phyloP scores from a whole-genome alignment of 495 filamentous ascomycete species.

The Aspergillus nanangensis region DNA sequence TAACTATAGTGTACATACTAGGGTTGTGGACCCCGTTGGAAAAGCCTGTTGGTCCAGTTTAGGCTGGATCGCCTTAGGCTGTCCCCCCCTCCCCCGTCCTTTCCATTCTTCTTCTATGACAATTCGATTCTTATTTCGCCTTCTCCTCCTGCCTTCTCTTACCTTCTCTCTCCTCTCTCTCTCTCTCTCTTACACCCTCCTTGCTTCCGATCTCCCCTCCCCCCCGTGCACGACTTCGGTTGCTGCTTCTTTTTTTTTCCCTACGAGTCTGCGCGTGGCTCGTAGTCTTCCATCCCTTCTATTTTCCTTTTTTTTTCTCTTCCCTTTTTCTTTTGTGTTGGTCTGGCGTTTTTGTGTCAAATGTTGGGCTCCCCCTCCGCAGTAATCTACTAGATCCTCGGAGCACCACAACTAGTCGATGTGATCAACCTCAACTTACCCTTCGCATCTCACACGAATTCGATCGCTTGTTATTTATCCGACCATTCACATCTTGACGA shows the following conservation, averaged over 20 bases:
- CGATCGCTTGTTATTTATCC: conserved; percentile 18
- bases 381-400: conserved; percentile 14
- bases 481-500: conserved; percentile 26
- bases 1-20: too few species aligned
- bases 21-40: too few species aligned
- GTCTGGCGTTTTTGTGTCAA: conserved; percentile 22
- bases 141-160: conserved; percentile 5
- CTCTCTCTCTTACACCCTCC: conserved; percentile 1
- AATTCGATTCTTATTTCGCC: conserved; percentile 7
- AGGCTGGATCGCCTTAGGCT: background rate
- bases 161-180: conserved; percentile 5
- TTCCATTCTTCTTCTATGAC: conserved; percentile 9
- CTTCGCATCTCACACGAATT: conserved; percentile 18
- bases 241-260: conserved; percentile 14
- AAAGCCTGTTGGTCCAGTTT: too few species aligned
- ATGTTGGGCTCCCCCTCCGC: conserved; percentile 12
- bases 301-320: conserved; percentile 23
- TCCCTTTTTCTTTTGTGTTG: conserved; percentile 24
- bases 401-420: conserved; percentile 17
- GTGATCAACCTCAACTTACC: conserved; percentile 12
- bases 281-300: conserved; percentile 17
- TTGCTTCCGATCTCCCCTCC: conserved; percentile 9
- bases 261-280: conserved; percentile 13
- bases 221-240: conserved; percentile 11
- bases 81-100: conserved; percentile 9